Evolutionary conservation across 2,329 filamentous ascomycete genomes (phyloP).

Genomic region (Sporothrix luriei): DNA sequence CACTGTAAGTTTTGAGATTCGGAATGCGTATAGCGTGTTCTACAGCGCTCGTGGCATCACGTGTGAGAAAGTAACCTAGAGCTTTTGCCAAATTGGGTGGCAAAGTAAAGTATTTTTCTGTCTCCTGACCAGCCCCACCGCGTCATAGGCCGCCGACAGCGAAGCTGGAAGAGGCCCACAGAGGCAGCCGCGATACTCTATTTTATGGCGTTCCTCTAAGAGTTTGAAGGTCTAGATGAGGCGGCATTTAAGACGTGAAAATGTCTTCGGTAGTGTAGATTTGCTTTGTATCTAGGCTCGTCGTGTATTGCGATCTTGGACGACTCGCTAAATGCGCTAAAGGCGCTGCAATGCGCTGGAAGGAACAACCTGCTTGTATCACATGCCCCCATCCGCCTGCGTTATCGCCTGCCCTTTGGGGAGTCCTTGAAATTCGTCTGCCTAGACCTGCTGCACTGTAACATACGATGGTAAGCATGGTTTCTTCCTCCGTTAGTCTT

Average conservation of each 20-base stretch:
- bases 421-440: constrained; percentile 19
- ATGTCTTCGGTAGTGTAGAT: too few species aligned
- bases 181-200: constrained; percentile 23
- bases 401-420: constrained; percentile 21
- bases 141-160: constrained; percentile 13
- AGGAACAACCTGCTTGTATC: neutral
- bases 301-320: too few species aligned
- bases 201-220: neutral
- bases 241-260: too few species aligned
- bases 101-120: constrained; percentile 11
- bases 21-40: constrained; percentile 3
- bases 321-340: neutral
- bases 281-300: too few species aligned
- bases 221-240: too few species aligned
- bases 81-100: neutral
- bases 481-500: neutral
- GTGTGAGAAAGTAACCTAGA: neutral
- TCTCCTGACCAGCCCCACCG: constrained; percentile 25
- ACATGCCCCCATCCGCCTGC: constrained; percentile 11
- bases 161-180: constrained; percentile 1
- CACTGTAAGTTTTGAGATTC: neutral
- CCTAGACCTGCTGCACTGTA: neutral
- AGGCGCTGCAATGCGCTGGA: neutral
- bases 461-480: constrained; percentile 26
- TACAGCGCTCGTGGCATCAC: constrained; percentile 1